phyloP scores from a whole-genome alignment of 2,329 filamentous ascomycete species.

The Pseudodiploospora longispora region DNA sequence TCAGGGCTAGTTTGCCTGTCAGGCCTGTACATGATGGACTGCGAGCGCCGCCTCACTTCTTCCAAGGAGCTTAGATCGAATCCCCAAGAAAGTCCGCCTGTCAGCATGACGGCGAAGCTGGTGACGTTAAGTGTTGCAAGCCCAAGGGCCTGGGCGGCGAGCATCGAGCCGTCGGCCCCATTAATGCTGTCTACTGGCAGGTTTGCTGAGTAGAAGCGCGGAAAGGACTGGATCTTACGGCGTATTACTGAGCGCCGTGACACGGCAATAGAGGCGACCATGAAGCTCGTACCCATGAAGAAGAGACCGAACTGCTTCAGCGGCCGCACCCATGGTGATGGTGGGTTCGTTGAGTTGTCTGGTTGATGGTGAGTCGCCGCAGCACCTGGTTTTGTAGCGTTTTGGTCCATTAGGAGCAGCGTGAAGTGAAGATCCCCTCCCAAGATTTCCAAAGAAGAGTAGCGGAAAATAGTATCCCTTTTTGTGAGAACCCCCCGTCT shows the following conservation, averaged over 20 bases:
- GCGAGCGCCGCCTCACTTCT: slow-evolving; percentile 52
- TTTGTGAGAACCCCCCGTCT: too few species aligned
- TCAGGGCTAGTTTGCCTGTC: slow-evolving; percentile 26
- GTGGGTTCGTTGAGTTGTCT: too few species aligned
- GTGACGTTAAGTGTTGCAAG: slow-evolving; percentile 81
- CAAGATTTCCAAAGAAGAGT: too few species aligned
- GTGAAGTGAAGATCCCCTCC: too few species aligned
- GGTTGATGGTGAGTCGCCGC: too few species aligned
- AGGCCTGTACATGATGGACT: slow-evolving; percentile 30
- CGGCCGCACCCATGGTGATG: slow-evolving; percentile 10
- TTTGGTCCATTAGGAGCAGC: too few species aligned
- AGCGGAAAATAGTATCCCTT: too few species aligned
- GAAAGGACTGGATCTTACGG: slow-evolving; percentile 52
- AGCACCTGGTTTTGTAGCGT: too few species aligned
- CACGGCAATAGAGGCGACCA: slow-evolving; percentile 61
- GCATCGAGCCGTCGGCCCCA: slow-evolving; percentile 34
- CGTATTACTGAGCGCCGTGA: slow-evolving; percentile 62
- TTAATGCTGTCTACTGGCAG: slow-evolving; percentile 21
- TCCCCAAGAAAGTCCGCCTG: slow-evolving; percentile 67
- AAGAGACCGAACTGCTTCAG: slow-evolving; percentile 57
- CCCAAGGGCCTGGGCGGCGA: slow-evolving; percentile 76
- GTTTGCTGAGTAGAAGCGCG: slow-evolving; percentile 64
- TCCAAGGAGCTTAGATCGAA: slow-evolving; percentile 66
- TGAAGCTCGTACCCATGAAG: slow-evolving; percentile 66
- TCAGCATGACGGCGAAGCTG: slow-evolving; percentile 64